Conservation (phyloP, 805 yeast genomes). For the Candida coquimbonensis region DNA sequence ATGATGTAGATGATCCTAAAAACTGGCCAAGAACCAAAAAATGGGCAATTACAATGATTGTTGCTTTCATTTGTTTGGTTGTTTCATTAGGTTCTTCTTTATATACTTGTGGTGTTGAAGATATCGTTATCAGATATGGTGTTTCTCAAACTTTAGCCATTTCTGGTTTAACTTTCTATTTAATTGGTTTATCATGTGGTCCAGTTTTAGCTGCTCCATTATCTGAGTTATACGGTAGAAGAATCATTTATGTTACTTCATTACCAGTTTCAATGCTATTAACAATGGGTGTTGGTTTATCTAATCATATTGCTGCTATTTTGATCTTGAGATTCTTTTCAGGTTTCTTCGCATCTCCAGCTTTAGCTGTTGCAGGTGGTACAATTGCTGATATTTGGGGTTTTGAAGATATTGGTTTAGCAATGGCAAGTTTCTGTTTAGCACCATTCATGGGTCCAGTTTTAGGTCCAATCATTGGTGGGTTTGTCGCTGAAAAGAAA, state of each 20-base stretch:
- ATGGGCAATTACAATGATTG: slow-evolving; percentile 60
- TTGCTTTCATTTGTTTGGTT: slow-evolving; percentile 58
- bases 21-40: slow-evolving; percentile 61
- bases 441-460: slow-evolving; percentile 82
- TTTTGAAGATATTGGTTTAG: slow-evolving; percentile 56
- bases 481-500: slow-evolving; percentile 52
- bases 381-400: slow-evolving; percentile 74
- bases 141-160: slow-evolving; percentile 54
- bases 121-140: slow-evolving; percentile 40
- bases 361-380: slow-evolving; percentile 81
- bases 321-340: slow-evolving; percentile 67
- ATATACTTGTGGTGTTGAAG: slow-evolving; percentile 58
- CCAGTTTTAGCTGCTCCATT: slow-evolving; percentile 69
- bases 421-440: slow-evolving; percentile 72
- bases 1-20: slow-evolving; percentile 56
- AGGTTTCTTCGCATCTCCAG: slow-evolving; percentile 75
- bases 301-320: slow-evolving; percentile 52
- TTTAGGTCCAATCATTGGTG: slow-evolving; percentile 68
- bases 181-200: slow-evolving; percentile 65
- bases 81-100: slow-evolving; percentile 73
- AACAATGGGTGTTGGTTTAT: slow-evolving; percentile 67
- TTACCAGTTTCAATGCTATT: slow-evolving; percentile 64
- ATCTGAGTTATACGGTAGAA: slow-evolving; percentile 64
- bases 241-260: slow-evolving; percentile 49
- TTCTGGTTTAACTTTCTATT: slow-evolving; percentile 62